Conservation (phyloP, 1,139 yeast genomes). For the Suhomyces coccinellae region DNA sequence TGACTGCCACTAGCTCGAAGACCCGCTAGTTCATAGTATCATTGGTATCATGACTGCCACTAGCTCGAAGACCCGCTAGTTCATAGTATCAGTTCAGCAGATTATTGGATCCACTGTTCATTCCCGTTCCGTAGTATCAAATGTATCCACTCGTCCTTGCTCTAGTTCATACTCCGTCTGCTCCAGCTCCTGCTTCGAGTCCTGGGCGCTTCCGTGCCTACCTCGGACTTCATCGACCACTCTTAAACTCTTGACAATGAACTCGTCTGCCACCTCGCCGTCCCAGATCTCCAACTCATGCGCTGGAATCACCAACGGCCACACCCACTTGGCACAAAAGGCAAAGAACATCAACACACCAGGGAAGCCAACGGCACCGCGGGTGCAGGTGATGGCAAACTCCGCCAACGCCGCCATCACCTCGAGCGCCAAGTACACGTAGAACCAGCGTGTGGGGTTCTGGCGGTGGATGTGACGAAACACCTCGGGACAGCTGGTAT, state of each 20-base stretch:
- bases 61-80: no score
- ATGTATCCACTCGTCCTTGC: no score
- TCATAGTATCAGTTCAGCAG: no score
- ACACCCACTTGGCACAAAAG: conserved; percentile 64
- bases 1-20: no score
- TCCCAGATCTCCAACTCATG: conserved; percentile 67
- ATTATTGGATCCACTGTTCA: no score
- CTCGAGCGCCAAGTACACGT: conserved; percentile 57
- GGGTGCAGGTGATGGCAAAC: conserved; percentile 81
- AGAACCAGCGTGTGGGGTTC: conserved; percentile 50
- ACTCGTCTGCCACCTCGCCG: conserved; percentile 67
- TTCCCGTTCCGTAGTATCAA: no score
- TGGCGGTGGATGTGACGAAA: conserved; percentile 35
- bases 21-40: no score
- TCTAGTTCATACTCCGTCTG: conserved; percentile 2
- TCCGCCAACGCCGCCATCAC: conserved; percentile 74
- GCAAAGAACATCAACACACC: conserved; percentile 64
- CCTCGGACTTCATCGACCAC: conserved; percentile 18
- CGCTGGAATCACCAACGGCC: conserved; percentile 63
- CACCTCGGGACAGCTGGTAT: conserved; percentile 37
- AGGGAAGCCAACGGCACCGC: conserved; percentile 95
- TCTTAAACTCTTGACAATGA: conserved; percentile 45
- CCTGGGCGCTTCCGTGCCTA: neutral
- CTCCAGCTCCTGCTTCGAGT: neutral
- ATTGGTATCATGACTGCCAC: no score